Evolutionary conservation across 1,139 yeast genomes (phyloP).

Genomic region (Hemisphaericaspora xylanilytica): DNA sequence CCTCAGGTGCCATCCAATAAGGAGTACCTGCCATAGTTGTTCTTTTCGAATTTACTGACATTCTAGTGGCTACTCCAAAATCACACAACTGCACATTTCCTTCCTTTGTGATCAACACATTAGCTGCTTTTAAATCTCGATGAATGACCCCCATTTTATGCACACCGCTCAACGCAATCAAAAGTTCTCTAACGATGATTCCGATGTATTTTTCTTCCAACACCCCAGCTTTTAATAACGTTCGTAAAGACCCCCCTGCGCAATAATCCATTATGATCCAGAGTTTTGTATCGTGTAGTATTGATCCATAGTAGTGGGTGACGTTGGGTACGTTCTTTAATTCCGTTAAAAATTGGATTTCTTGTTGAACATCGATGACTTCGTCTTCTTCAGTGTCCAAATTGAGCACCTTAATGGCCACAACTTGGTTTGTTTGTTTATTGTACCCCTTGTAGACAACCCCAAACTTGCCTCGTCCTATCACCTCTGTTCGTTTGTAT

Average conservation of each 20-base stretch:
- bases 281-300: constrained; percentile 77
- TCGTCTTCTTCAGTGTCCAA: constrained; percentile 94
- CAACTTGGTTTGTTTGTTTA: constrained; percentile 65
- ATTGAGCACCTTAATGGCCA: constrained; percentile 90
- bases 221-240: constrained; percentile 82
- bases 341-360: constrained; percentile 81
- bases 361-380: constrained; percentile 91
- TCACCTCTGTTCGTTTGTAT: constrained; percentile 81
- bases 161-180: constrained; percentile 74
- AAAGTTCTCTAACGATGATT: constrained; percentile 75
- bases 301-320: constrained; percentile 89
- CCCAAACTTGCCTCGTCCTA: constrained; percentile 96
- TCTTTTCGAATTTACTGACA: constrained; percentile 77
- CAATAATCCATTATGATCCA: constrained; percentile 99
- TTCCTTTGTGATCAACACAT: constrained; percentile 81
- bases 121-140: constrained; percentile 95
- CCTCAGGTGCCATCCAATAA: constrained; percentile 99
- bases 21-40: constrained; percentile 99
- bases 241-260: constrained; percentile 93
- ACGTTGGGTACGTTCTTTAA: constrained; percentile 85
- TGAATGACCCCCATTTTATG: constrained; percentile 92
- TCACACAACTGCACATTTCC: constrained; percentile 93
- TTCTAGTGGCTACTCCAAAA: constrained; percentile 96
- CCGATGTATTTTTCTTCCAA: constrained; percentile 83
- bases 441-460: constrained; percentile 86